Conservation (phyloP, 2,329 filamentous ascomycete species). For the Trematosphaeria pertusa region DNA sequence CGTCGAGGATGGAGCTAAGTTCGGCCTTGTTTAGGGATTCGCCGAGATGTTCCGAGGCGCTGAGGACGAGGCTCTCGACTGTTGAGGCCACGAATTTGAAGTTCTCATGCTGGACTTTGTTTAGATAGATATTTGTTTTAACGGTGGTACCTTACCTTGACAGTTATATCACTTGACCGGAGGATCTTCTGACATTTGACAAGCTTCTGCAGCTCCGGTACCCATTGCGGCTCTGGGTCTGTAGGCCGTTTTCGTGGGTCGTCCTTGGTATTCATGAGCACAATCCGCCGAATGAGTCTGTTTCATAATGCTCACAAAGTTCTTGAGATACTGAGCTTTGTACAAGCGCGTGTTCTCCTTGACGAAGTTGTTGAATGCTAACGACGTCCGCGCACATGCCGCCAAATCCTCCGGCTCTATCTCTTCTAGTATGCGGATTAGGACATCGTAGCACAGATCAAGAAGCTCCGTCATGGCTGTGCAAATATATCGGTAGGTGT, state of each 20-base stretch:
- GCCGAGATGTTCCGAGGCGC: conserved; percentile 47
- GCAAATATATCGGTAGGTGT: too few relatives aligned
- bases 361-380: conserved; percentile 60
- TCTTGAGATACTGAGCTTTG: conserved; percentile 66
- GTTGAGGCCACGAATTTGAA: conserved; percentile 48
- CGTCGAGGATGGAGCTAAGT: conserved; percentile 50
- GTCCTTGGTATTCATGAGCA: conserved; percentile 42
- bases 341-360: conserved; percentile 65
- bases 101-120: conserved; percentile 31
- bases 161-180: conserved; percentile 46
- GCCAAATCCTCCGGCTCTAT: conserved; percentile 41
- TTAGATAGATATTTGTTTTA: conserved; percentile 8
- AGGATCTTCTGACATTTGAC: conserved; percentile 54
- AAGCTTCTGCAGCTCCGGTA: conserved; percentile 35
- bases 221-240: conserved; percentile 41
- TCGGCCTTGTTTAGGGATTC: conserved; percentile 55
- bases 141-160: conserved; percentile 43
- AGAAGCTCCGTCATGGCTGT: conserved; percentile 38
- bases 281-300: neutral
- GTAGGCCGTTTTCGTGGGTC: conserved; percentile 40
- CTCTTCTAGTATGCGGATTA: conserved; percentile 44
- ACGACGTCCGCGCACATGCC: conserved; percentile 37
- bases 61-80: conserved; percentile 46
- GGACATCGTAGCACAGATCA: conserved; percentile 45
- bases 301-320: conserved; percentile 55